Percentiles rank a stretch among this genome's conserved stretches.
Conservation (phyloP, 2,329 filamentous ascomycete genomes). For the Acephala macrosclerotiorum region DNA sequence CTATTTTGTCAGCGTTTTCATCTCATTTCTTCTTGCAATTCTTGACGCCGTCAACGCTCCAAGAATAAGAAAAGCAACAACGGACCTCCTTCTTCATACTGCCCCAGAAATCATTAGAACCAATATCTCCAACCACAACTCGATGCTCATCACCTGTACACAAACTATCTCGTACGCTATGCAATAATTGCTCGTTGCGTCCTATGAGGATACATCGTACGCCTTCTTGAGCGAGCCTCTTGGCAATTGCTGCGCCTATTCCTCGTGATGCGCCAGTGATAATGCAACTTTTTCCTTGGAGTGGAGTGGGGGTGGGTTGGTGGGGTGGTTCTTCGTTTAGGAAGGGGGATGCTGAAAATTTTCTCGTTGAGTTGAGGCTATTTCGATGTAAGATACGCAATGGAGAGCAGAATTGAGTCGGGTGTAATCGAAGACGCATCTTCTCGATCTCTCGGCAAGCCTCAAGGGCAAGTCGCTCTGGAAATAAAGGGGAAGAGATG, state of each 20-base stretch:
- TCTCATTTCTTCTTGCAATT: neutral
- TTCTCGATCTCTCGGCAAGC: neutral
- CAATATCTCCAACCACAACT: constrained; percentile 42
- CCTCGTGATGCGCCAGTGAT: constrained; percentile 76
- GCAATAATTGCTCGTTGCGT: constrained; percentile 63
- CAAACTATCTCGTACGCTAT: constrained; percentile 62
- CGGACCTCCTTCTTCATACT: constrained; percentile 35
- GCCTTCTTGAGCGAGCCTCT: constrained; percentile 68
- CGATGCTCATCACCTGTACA: constrained; percentile 3
- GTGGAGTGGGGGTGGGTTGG: neutral
- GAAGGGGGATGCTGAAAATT: neutral
- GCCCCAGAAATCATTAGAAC: constrained; percentile 39
- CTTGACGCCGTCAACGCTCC: neutral
- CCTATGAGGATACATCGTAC: constrained; percentile 68
- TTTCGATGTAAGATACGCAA: neutral
- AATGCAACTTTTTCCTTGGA: constrained; percentile 45
- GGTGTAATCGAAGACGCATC: neutral
- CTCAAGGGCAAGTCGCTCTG: neutral
- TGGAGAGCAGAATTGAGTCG: neutral
- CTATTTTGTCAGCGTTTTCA: constrained; percentile 14
- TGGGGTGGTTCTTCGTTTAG: neutral
- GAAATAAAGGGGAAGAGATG: neutral
- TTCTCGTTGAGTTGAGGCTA: neutral
- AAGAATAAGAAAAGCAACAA: constrained; percentile 6
- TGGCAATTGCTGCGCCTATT: constrained; percentile 73